These are phyloP conservation scores for Epipyxis sp. DNA, from an alignment of 108 stramenopile genomes.

Conservation along the genomic window DNA sequence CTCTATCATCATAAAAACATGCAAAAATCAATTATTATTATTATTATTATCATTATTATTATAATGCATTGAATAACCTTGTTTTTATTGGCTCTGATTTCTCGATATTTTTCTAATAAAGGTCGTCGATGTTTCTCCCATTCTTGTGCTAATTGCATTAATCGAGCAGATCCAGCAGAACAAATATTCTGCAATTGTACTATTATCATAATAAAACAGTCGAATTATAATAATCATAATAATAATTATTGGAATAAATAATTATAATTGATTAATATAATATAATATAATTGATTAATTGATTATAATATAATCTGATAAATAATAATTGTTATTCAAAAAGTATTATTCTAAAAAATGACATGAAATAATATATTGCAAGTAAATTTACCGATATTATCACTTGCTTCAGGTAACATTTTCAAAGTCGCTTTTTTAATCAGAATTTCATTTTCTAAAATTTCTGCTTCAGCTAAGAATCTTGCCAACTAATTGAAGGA, in stretches of 20 bases:
- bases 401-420: conserved; percentile 9
- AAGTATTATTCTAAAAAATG: too few relatives aligned
- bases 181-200: conserved; percentile 2
- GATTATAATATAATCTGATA: too few relatives aligned
- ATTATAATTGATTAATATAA: too few relatives aligned
- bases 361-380: not conserved
- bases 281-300: too few relatives aligned
- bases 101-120: not conserved
- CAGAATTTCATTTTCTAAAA: conserved; percentile 5
- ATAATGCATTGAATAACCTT: not conserved
- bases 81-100: too few relatives aligned
- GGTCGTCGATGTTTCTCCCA: conserved; percentile 8
- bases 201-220: not conserved
- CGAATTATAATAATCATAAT: not conserved
- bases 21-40: too few relatives aligned
- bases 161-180: not conserved
- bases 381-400: conserved; percentile 21
- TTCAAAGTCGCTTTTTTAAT: not conserved
- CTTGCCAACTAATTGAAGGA: not conserved
- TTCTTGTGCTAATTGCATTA: not conserved
- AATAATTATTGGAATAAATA: too few relatives aligned
- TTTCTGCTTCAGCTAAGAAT: not conserved
- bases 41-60: too few relatives aligned
- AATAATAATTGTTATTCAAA: too few relatives aligned
- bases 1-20: conserved; percentile 1